phyloP scores from a whole-genome alignment of 148 eudicot species.

The Chenopodium quinoa region DNA sequence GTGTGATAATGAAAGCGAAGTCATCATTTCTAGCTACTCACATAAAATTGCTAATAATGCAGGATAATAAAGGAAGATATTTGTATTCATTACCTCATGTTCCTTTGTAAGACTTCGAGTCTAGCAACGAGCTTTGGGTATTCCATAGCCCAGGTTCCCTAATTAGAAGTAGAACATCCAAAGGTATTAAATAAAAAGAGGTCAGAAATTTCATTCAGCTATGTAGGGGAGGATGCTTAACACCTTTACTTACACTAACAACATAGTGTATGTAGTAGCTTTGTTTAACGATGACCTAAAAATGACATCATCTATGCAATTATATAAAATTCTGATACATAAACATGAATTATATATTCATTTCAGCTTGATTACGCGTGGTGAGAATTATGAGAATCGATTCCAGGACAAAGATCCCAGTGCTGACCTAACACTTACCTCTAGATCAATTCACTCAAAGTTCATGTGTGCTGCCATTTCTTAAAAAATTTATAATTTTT shows the following conservation, averaged over 20 bases:
- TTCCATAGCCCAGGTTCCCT: slow-evolving; percentile 57
- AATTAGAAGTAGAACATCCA: background rate
- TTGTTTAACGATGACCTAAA: background rate
- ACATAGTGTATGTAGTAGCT: background rate
- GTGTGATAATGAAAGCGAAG: background rate
- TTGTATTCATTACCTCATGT: slow-evolving; percentile 55
- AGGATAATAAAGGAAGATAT: background rate
- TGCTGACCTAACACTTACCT: no score
- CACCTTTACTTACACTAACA: background rate
- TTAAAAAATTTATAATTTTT: no score
- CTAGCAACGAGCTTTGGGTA: slow-evolving; percentile 57
- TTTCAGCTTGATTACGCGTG: background rate
- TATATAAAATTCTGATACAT: background rate
- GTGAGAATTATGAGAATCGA: background rate
- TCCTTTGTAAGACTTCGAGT: slow-evolving; percentile 72
- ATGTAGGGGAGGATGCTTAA: background rate
- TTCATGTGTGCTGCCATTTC: background rate
- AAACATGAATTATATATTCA: no score
- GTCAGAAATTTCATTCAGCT: background rate
- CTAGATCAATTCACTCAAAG: background rate
- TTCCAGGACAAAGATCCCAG: background rate
- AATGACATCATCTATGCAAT: background rate
- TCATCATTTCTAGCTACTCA: no score
- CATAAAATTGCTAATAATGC: no score
- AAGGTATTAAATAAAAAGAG: background rate